phyloP scores from a whole-genome alignment of 1,284 basidiomycete genomes.

The Melampsora medusae region DNA sequence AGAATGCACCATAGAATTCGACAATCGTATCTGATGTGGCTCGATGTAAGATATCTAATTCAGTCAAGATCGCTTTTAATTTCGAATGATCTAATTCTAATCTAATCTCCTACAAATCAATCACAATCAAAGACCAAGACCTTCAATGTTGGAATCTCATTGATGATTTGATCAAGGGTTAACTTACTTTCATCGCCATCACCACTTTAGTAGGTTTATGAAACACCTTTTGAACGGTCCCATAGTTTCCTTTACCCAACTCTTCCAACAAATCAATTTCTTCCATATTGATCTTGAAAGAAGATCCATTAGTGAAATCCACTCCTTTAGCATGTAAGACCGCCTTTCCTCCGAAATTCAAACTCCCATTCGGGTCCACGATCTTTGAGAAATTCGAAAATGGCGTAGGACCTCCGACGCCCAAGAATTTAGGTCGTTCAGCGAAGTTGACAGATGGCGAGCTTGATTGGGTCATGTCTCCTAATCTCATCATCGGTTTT shows the following conservation, averaged over 20 bases:
- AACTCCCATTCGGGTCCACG: conserved; percentile 80
- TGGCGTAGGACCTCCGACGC: conserved; percentile 20
- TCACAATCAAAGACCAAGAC: conserved; percentile 6
- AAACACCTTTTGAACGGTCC: conserved; percentile 90
- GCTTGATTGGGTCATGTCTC: background rate
- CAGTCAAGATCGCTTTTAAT: conserved; percentile 95
- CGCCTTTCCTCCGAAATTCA: conserved; percentile 91
- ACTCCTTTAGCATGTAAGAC: conserved; percentile 88
- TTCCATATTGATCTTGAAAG: conserved; percentile 92
- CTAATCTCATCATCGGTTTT: conserved; percentile 25
- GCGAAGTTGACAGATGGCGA: background rate
- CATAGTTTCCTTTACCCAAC: conserved; percentile 92
- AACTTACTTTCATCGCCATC: conserved; percentile 94
- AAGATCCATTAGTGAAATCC: conserved; percentile 88
- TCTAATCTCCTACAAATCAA: conserved; percentile 76
- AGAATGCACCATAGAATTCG: conserved; percentile 98
- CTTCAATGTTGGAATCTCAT: background rate
- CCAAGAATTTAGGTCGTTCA: conserved; percentile 27
- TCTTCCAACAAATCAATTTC: conserved; percentile 81
- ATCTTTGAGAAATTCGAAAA: conserved; percentile 39
- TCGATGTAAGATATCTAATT: conserved; percentile 93
- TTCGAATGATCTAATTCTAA: conserved; percentile 93
- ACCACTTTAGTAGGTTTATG: conserved; percentile 90
- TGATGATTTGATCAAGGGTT: conserved; percentile 1
- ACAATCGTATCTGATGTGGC: conserved; percentile 88